Base-by-base conservation (phyloP, 345 rosid species). In the Hypericum androsaemum region DNA sequence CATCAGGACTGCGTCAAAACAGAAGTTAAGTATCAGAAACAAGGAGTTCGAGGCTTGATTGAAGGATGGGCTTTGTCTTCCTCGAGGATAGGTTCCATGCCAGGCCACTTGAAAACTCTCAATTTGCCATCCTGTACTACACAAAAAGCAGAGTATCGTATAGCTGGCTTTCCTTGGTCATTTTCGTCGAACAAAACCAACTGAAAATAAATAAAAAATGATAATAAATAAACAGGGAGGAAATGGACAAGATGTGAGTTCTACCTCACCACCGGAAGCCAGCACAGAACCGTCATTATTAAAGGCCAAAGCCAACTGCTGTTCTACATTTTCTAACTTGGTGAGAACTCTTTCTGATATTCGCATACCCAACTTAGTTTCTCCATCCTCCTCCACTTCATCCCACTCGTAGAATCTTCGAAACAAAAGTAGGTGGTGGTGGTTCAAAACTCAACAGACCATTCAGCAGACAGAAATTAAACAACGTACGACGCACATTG, bases 181-280 rank as follows among this genome's bases (percentile, higher is more conserved):
- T 22, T 22, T 22, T 22, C 32, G 4, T 22, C 32, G 32, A 4
- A 22, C 32, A 22, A 22, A 22, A 22, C 32, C 1, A 22, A 22
- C 32, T 22, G 32, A 22, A n/a, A n/a, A 59, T 38, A 49, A n/a
- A n/a, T n/a, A n/a, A n/a, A n/a, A n/a, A n/a, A n/a, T n/a, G n/a
- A n/a, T n/a, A n/a, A n/a, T n/a, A n/a, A n/a, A n/a, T 42, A 28
- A 47, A 44, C 38, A 10, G 4, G 32, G 47, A 15, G 52, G 37
- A 22, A 37, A 22, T 5, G 9, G 48, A 14, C 0, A 8, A 13
- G 44, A 45, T 40, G 62, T 49, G 52, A 64, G 53, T 52, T 47
- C 48, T 78, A 92, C 95, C 97, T 94, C 97, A 0, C 83, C 82
- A 48, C 99, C 99, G 55, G 70, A 61, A 41, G 97, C 95, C 38